Conservation (phyloP, 345 rosid genomes). For the Anastatica hierochuntica region DNA sequence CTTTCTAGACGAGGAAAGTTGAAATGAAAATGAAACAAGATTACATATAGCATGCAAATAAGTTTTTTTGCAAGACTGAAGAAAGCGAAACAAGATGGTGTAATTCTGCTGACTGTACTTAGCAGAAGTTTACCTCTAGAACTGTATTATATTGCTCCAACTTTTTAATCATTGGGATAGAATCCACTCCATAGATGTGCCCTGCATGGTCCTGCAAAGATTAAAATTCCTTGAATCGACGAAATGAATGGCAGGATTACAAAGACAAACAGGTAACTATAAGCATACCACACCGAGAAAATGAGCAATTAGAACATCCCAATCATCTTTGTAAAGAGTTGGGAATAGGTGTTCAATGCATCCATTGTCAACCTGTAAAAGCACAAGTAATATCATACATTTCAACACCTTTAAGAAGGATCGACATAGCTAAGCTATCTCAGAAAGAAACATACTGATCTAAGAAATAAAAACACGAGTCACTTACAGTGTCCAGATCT, state of each 20-base stretch:
- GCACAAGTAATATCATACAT: background rate
- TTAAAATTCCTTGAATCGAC: conserved; percentile 10
- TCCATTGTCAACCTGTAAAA: conserved; percentile 76
- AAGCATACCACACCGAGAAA: conserved; percentile 88
- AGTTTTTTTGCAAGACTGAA: background rate
- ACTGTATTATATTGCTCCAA: conserved; percentile 74
- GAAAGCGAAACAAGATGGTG: background rate
- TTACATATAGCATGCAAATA: conserved; percentile 1
- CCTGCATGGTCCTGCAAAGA: conserved; percentile 84
- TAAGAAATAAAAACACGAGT: background rate
- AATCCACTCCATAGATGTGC: conserved; percentile 85
- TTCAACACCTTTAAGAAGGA: background rate
- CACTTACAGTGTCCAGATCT: conserved; percentile 74
- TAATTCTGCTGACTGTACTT: background rate
- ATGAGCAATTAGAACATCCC: conserved; percentile 96
- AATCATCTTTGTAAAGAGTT: conserved; percentile 58
- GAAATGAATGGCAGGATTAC: background rate
- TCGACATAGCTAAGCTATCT: background rate
- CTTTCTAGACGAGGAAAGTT: conserved; percentile 36
- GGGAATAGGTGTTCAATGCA: conserved; percentile 78
- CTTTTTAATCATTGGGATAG: conserved; percentile 71
- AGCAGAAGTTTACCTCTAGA: conserved; percentile 52
- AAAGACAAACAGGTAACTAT: background rate
- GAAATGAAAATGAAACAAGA: conserved; percentile 1
- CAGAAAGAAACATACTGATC: background rate